A percentile compares a stretch with the other conserved stretches of the same genome.
These are phyloP conservation scores for Trametes cubensis DNA, from an alignment of 768 basidiomycete genomes.

Conservation along the genomic window DNA sequence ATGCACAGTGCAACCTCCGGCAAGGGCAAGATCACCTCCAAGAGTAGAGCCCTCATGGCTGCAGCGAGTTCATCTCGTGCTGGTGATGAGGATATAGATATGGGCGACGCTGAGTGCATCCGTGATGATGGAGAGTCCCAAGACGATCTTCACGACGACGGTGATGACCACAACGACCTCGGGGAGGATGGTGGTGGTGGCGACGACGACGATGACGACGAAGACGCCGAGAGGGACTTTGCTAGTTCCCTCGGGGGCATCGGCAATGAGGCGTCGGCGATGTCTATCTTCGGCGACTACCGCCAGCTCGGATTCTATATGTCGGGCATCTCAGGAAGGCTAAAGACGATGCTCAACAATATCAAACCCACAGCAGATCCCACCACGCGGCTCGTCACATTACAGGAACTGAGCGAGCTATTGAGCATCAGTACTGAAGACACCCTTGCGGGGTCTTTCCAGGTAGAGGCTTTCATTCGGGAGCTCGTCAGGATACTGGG, in stretches of 20 bases:
- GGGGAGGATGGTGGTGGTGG: constrained; percentile 51
- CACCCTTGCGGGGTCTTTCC: constrained; percentile 94
- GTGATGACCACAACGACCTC: constrained; percentile 51
- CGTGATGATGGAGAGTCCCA: constrained; percentile 49
- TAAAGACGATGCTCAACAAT: constrained; percentile 89
- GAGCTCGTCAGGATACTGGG: constrained; percentile 92
- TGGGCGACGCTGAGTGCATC: constrained; percentile 67
- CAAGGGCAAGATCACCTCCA: constrained; percentile 55
- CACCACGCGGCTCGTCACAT: constrained; percentile 81
- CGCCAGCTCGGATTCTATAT: constrained; percentile 91
- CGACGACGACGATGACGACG: constrained; percentile 47
- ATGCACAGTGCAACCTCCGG: constrained; percentile 47
- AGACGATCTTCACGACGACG: constrained; percentile 49
- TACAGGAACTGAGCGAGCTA: constrained; percentile 94
- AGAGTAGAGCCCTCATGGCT: constrained; percentile 44
- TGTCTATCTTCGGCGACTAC: constrained; percentile 87
- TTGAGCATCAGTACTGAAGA: constrained; percentile 97
- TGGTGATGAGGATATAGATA: constrained; percentile 75
- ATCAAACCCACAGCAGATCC: constrained; percentile 85
- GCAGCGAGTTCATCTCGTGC: constrained; percentile 64
- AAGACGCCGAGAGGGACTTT: constrained; percentile 48
- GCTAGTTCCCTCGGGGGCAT: constrained; percentile 37
- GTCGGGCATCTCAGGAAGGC: constrained; percentile 82
- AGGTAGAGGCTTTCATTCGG: constrained; percentile 87
- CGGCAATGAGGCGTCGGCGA: constrained; percentile 64